Evolutionary conservation across 2,329 filamentous ascomycete species (phyloP).

Genomic region (Sporothrix pallida): DNA sequence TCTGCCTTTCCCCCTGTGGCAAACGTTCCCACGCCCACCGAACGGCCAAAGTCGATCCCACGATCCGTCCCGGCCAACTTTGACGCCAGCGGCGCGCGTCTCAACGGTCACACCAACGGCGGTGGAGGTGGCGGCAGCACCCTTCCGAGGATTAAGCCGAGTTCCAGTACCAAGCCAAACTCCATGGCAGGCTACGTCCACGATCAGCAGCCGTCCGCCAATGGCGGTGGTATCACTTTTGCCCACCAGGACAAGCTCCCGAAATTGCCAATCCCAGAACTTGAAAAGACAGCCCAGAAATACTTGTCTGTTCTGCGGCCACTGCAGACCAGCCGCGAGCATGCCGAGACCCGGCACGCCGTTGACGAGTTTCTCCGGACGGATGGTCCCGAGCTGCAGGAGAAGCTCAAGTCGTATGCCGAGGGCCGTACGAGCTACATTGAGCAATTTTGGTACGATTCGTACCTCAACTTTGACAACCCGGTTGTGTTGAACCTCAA

Average conservation of each 20-base stretch:
- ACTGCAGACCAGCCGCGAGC: constrained; percentile 79
- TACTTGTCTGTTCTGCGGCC: constrained; percentile 82
- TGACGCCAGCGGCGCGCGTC: constrained; percentile 45
- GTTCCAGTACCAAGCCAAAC: constrained; percentile 35
- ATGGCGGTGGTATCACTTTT: constrained; percentile 79
- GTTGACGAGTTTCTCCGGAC: constrained; percentile 80
- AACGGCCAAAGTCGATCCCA: constrained; percentile 46
- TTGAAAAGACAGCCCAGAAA: constrained; percentile 76
- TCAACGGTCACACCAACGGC: constrained; percentile 41
- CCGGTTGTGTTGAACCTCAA: constrained; percentile 97
- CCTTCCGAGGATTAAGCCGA: constrained; percentile 37
- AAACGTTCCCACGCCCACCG: constrained; percentile 15
- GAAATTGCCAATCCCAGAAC: constrained; percentile 89
- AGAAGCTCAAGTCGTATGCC: constrained; percentile 88
- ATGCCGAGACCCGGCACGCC: constrained; percentile 79
- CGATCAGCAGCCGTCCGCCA: constrained; percentile 57
- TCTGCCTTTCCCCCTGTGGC: constrained; percentile 50
- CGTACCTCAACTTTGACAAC: constrained; percentile 97
- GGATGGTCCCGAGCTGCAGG: constrained; percentile 85
- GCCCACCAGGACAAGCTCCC: constrained; percentile 85
- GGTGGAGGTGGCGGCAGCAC: constrained; percentile 30
- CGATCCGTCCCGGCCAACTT: constrained; percentile 48
- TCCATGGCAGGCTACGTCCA: constrained; percentile 45
- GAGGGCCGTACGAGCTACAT: constrained; percentile 93
- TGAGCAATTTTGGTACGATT: constrained; percentile 99